These are phyloP conservation scores for Melastoma malabathricum DNA, from an alignment of 345 rosid genomes.

Conservation along the genomic window DNA sequence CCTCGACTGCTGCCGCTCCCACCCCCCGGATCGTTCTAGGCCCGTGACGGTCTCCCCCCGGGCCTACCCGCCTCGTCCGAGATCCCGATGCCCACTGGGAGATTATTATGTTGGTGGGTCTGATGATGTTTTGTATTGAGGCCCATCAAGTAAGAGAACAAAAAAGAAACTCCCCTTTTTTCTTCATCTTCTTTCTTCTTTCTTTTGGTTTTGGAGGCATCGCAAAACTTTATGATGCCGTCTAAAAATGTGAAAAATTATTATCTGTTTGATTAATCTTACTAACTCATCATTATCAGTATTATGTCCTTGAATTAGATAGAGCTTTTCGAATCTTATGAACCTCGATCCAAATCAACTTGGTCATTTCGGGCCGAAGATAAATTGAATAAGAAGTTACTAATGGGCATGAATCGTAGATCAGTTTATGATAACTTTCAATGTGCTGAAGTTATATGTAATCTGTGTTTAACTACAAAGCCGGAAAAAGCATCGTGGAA, in stretches of 20 bases:
- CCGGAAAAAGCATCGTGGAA: no score
- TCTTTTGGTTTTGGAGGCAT: background rate
- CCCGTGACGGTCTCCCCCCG: constrained; percentile 14
- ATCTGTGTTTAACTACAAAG: no score
- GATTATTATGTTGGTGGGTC: constrained; percentile 3
- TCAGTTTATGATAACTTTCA: no score
- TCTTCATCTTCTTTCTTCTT: no score
- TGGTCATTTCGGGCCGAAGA: no score
- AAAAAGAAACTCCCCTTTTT: no score
- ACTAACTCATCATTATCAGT: background rate
- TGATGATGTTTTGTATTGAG: constrained; percentile 5
- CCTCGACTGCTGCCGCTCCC: constrained; percentile 21
- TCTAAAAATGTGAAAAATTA: background rate
- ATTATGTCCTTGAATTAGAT: no score
- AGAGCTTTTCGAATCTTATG: no score
- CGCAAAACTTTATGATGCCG: background rate
- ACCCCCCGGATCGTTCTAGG: constrained; percentile 36
- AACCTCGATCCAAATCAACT: no score
- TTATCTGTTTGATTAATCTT: background rate
- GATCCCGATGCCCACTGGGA: constrained; percentile 3
- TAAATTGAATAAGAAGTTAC: no score
- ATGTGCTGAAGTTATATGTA: no score
- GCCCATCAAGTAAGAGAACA: background rate
- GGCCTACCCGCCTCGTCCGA: constrained; percentile 2
- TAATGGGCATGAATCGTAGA: no score